A percentile compares a stretch with the other conserved stretches of the same genome.
phyloP scores from a whole-genome alignment of 1,284 basidiomycete genomes.

The Abortiporus biennis region DNA sequence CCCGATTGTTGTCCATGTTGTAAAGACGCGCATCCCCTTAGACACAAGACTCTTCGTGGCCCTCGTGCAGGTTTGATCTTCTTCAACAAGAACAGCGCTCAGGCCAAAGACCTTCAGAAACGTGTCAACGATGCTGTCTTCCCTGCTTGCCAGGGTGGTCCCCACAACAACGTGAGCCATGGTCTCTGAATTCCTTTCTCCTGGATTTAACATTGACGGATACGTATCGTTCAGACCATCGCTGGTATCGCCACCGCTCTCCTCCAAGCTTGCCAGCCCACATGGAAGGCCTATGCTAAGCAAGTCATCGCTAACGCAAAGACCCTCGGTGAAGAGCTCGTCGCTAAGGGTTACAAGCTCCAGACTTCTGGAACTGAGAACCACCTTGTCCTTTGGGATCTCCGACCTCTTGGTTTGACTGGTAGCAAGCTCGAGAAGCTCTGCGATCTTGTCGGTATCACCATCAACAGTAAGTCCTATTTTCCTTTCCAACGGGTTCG shows the following conservation, averaged over 20 bases:
- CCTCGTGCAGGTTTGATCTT: slow-evolving; percentile 98
- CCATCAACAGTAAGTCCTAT: slow-evolving; percentile 75
- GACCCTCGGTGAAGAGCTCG: slow-evolving; percentile 69
- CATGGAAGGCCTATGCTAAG: slow-evolving; percentile 90
- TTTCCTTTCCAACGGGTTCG: slow-evolving; percentile 4
- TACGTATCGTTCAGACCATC: slow-evolving; percentile 61
- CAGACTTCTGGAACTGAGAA: slow-evolving; percentile 97
- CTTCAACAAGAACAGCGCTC: slow-evolving; percentile 92
- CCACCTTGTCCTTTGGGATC: slow-evolving; percentile 97
- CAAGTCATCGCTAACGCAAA: slow-evolving; percentile 89
- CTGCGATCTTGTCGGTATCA: slow-evolving; percentile 95
- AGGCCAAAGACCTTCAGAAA: slow-evolving; percentile 81
- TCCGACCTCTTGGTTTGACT: slow-evolving; percentile 91
- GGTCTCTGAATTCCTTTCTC: slow-evolving; percentile 2
- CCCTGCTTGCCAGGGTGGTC: slow-evolving; percentile 99
- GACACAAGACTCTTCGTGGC: slow-evolving; percentile 98
- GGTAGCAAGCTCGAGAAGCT: slow-evolving; percentile 99
- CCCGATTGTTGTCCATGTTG: background rate
- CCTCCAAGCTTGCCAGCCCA: slow-evolving; percentile 87
- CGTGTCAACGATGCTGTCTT: slow-evolving; percentile 98
- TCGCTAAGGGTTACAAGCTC: slow-evolving; percentile 85
- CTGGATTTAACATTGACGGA: slow-evolving; percentile 1
- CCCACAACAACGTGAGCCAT: slow-evolving; percentile 87
- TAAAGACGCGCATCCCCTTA: slow-evolving; percentile 21
- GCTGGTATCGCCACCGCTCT: slow-evolving; percentile 95